Conservation (phyloP, 1,284 basidiomycete species). For the Papiliotrema laurentii region DNA sequence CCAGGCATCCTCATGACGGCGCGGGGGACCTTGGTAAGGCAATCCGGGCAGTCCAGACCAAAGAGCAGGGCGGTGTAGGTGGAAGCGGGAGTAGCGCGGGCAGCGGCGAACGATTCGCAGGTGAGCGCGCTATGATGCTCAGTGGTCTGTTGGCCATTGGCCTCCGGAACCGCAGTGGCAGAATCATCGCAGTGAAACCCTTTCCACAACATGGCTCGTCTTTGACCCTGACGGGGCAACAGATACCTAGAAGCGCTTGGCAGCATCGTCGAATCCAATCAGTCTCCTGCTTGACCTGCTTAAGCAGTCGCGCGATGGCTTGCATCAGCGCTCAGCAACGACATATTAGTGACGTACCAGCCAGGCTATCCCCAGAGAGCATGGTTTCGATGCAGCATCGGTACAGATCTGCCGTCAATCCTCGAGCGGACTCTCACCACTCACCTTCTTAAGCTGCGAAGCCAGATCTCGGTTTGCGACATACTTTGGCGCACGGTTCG, state of each 20-base stretch:
- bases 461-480: too few relatives aligned
- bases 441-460: too few relatives aligned
- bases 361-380: background rate
- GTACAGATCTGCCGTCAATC: too few relatives aligned
- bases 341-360: background rate
- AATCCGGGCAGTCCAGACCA: constrained; percentile 28
- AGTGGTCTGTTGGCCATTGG: too few relatives aligned
- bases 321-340: background rate
- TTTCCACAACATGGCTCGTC: background rate
- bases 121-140: too few relatives aligned
- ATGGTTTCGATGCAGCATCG: background rate
- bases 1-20: constrained; percentile 11
- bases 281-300: background rate
- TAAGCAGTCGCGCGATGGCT: background rate
- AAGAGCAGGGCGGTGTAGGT: background rate
- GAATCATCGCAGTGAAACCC: background rate
- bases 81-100: too few relatives aligned
- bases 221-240: background rate
- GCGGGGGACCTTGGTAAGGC: constrained; percentile 14
- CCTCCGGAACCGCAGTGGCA: too few relatives aligned
- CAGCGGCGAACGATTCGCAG: too few relatives aligned
- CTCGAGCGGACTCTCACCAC: too few relatives aligned
- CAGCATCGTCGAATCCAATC: background rate
- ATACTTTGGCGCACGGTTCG: too few relatives aligned
- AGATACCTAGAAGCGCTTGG: background rate